phyloP scores from a whole-genome alignment of 306 rosid species.

The cucumber (Cucumis sativus) region Cucumber_9930_V3 NC_026655.2:5065501-5066000 shows the following conservation, averaged over 20 bases:
- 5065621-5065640: conserved; percentile 42
- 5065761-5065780: not conserved
- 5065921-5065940: not conserved
- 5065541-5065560: conserved; percentile 64
- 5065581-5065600: conserved; percentile 77
- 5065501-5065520: conserved; percentile 99
- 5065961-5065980: conserved; percentile 7
- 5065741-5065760: not conserved
- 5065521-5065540: conserved; percentile 79
- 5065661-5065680: conserved; percentile 13
- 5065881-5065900: conserved; percentile 23
- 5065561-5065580: conserved; percentile 61
- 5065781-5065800: not conserved
- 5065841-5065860: not conserved
- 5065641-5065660: conserved; percentile 25
- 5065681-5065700: conserved; percentile 29
- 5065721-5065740: conserved; percentile 45
- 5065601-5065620: conserved; percentile 29
- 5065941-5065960: not conserved
- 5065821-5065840: conserved; percentile 10
- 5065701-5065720: conserved; percentile 60
- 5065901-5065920: conserved; percentile 18
- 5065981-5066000: not conserved
- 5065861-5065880: conserved; percentile 16
- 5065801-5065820: conserved; percentile 6